These are phyloP conservation scores for Emergomyces pasteurianus DNA, from an alignment of 2,329 filamentous ascomycete species.

Conservation along the genomic window DNA sequence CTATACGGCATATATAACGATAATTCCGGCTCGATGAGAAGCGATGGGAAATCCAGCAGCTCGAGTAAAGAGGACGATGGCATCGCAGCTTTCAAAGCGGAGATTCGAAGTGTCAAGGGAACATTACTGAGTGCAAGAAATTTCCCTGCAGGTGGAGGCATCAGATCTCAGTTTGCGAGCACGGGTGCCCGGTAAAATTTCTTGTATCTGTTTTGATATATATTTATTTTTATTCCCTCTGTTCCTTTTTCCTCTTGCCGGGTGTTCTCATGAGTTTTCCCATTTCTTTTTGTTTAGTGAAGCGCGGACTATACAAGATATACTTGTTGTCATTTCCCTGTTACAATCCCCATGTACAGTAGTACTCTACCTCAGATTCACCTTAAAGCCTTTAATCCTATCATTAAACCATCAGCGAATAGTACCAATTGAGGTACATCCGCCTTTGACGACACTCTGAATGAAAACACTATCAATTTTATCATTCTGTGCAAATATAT, in stretches of 20 bases:
- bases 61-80: slow-evolving; percentile 42
- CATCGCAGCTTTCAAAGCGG: slow-evolving; percentile 45
- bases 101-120: slow-evolving; percentile 52
- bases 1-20: slow-evolving; percentile 24
- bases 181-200: neutral
- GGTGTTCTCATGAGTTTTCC: neutral
- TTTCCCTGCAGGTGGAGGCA: slow-evolving; percentile 34
- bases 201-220: rapidly evolving
- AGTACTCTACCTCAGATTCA: neutral
- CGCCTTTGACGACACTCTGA: no score
- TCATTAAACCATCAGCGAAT: neutral
- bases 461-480: no score
- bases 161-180: neutral
- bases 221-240: neutral
- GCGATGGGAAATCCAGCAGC: slow-evolving; percentile 15
- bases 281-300: neutral
- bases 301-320: neutral
- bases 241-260: neutral
- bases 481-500: no score
- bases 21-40: slow-evolving; percentile 15
- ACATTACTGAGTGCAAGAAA: slow-evolving; percentile 51
- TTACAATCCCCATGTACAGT: neutral
- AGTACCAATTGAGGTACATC: neutral
- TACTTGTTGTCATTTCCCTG: neutral
- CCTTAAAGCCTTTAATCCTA: neutral